A percentile compares a stretch with the other conserved stretches of the same genome.
phyloP scores from a whole-genome alignment of 1,139 yeast genomes.

The Nakaseomyces sp. region DNA sequence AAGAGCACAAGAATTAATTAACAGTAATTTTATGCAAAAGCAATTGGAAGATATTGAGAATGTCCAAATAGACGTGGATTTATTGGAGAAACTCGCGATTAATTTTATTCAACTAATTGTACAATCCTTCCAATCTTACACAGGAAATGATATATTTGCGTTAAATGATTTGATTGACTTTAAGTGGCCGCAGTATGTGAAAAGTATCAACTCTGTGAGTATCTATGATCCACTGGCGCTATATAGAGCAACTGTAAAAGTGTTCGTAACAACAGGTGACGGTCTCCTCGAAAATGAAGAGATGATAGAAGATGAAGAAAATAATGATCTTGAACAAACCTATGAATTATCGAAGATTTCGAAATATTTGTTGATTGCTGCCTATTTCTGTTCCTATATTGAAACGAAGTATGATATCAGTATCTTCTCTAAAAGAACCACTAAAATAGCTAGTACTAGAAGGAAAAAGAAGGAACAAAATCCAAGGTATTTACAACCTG shows the following conservation, averaged over 20 bases:
- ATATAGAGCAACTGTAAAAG: constrained; percentile 19
- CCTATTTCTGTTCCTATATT: constrained; percentile 63
- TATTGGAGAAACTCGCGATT: constrained; percentile 13
- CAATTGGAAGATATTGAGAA: constrained; percentile 11
- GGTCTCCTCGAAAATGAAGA: constrained; percentile 15
- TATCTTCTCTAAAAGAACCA: constrained; percentile 51
- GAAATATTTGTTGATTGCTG: constrained; percentile 56
- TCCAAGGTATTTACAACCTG: constrained; percentile 51
- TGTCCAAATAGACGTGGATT: constrained; percentile 13
- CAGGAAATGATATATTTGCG: constrained; percentile 27
- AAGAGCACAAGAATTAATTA: constrained; percentile 15
- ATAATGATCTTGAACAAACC: constrained; percentile 13
- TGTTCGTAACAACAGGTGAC: constrained; percentile 24
- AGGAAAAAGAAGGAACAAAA: constrained; percentile 43
- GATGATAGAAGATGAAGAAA: constrained; percentile 12
- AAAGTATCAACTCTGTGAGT: constrained; percentile 17
- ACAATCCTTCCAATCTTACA: constrained; percentile 28
- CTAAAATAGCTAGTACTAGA: constrained; percentile 35
- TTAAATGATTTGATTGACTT: constrained; percentile 26
- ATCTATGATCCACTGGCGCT: constrained; percentile 22
- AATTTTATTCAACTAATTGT: constrained; percentile 26
- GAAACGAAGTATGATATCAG: constrained; percentile 55
- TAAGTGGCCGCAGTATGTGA: constrained; percentile 26
- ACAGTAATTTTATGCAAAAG: constrained; percentile 10
- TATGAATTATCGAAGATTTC: constrained; percentile 45